Conservation (phyloP, 768 basidiomycete species). For the Mycena polygramma region DNA sequence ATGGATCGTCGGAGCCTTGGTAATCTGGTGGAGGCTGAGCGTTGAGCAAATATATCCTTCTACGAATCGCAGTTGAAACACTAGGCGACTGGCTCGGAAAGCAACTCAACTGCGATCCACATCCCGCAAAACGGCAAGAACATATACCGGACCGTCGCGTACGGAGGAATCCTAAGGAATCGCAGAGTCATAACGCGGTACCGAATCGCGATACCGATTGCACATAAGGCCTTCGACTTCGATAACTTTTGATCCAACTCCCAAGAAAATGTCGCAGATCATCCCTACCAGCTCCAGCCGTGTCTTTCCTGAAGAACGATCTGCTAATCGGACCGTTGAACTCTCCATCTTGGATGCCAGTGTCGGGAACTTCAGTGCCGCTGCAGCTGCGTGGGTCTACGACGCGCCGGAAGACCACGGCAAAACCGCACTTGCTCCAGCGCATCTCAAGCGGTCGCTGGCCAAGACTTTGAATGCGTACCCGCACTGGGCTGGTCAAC, state of each 20-base stretch:
- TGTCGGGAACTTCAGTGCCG: conserved; percentile 42
- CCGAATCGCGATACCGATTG: too few relatives aligned
- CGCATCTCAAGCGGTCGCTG: conserved; percentile 36
- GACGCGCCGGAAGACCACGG: conserved; percentile 25
- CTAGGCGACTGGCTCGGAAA: too few relatives aligned
- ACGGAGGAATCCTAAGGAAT: too few relatives aligned
- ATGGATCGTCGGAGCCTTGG: too few relatives aligned
- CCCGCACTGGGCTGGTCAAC: conserved; percentile 49
- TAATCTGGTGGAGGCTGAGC: too few relatives aligned
- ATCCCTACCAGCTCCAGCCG: conserved; percentile 14
- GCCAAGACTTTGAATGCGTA: conserved; percentile 43
- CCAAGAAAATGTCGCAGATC: conserved; percentile 5
- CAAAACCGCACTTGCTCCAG: conserved; percentile 15
- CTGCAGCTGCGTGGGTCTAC: conserved; percentile 47
- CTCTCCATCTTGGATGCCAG: conserved; percentile 49
- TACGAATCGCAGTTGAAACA: too few relatives aligned
- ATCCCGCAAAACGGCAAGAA: too few relatives aligned
- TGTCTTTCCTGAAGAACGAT: conserved; percentile 23
- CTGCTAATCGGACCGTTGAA: conserved; percentile 8
- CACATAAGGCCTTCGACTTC: too few relatives aligned
- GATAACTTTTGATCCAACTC: not conserved
- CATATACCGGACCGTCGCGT: too few relatives aligned
- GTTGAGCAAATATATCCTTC: too few relatives aligned
- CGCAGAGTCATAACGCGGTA: too few relatives aligned
- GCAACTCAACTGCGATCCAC: too few relatives aligned